phyloP scores from a whole-genome alignment of 2,329 filamentous ascomycete genomes.

The Aspergillus sp. region DNA sequence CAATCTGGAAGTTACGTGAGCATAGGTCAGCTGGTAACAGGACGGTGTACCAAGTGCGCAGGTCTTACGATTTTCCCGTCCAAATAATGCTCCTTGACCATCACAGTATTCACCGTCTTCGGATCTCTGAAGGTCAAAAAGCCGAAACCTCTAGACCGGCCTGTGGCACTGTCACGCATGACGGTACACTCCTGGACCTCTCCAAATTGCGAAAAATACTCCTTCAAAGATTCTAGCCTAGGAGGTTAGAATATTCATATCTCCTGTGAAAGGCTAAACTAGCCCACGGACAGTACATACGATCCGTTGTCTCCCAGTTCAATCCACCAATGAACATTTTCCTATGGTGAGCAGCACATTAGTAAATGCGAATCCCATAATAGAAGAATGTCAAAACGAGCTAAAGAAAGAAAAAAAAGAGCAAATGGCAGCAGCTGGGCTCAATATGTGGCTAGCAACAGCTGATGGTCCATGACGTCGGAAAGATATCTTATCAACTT shows the following conservation, averaged over 20 bases:
- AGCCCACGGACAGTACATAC: slow-evolving; percentile 57
- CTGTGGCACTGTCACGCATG: slow-evolving; percentile 95
- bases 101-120: slow-evolving; percentile 97
- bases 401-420: not conserved
- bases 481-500: not conserved
- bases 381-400: not conserved
- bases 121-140: slow-evolving; percentile 98
- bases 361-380: slow-evolving; percentile 24
- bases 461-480: slow-evolving; percentile 8
- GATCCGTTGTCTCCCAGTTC: slow-evolving; percentile 98
- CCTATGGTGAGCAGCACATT: slow-evolving; percentile 53
- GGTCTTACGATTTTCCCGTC: slow-evolving; percentile 92
- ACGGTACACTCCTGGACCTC: slow-evolving; percentile 98
- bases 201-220: slow-evolving; percentile 97
- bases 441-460: not conserved
- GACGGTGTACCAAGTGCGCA: slow-evolving; percentile 8
- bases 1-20: slow-evolving; percentile 64
- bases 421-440: not conserved
- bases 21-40: not conserved
- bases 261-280: not conserved
- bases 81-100: slow-evolving; percentile 98
- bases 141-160: slow-evolving; percentile 91
- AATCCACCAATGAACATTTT: slow-evolving; percentile 99
- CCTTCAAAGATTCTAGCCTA: slow-evolving; percentile 79
- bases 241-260: slow-evolving; percentile 26